Evolutionary conservation across 257 asterid genomes (phyloP).

Genomic region (Petunia secreta): DNA sequence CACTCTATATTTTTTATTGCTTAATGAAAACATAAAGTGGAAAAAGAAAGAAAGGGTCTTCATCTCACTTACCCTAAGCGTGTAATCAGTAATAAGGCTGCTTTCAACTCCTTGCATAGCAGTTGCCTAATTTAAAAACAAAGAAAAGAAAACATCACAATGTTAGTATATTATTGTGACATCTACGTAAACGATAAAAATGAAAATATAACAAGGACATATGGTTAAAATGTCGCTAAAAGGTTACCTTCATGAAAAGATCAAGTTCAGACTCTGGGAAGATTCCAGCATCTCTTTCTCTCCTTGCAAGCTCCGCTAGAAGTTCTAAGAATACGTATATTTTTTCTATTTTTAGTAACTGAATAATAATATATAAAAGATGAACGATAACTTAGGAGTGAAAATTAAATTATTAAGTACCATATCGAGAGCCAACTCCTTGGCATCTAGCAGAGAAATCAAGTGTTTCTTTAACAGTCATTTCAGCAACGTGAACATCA

Average conservation of each 20-base stretch:
- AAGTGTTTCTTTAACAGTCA: conserved; percentile 93
- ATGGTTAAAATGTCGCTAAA: no score
- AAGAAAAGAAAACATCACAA: background rate
- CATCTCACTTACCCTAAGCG: conserved; percentile 51
- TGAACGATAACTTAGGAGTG: background rate
- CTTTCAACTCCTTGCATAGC: conserved; percentile 58
- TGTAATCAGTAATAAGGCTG: conserved; percentile 65
- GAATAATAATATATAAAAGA: background rate
- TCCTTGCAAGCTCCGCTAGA: conserved; percentile 57
- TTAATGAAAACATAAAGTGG: background rate
- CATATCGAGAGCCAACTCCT: conserved; percentile 88
- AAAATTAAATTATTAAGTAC: conserved; percentile 38
- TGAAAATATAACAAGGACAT: background rate
- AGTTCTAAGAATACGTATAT: conserved; percentile 40
- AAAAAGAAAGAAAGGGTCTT: background rate
- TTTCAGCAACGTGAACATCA: conserved; percentile 91
- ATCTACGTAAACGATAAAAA: background rate
- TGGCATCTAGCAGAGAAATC: conserved; percentile 95
- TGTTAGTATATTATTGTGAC: background rate
- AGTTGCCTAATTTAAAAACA: conserved; percentile 44
- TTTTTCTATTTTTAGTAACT: background rate
- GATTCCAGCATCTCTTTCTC: conserved; percentile 60
- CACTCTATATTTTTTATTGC: background rate
- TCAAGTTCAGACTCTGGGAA: conserved; percentile 60
- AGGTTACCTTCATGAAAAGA: conserved; percentile 62